These are phyloP conservation scores for Tetrapisispora fleetii DNA, from an alignment of 805 yeast genomes.

Conservation along the genomic window DNA sequence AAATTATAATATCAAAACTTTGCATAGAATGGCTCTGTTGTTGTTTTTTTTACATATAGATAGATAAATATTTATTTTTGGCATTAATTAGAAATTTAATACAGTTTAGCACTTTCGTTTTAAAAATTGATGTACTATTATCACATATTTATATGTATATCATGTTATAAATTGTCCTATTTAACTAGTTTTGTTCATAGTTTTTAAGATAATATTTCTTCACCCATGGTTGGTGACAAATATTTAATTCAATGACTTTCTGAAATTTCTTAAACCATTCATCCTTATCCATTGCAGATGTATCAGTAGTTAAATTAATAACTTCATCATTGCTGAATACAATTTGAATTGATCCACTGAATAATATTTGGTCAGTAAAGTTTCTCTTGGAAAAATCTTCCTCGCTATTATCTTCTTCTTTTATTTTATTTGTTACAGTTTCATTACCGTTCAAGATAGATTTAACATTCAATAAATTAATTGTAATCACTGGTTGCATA, in stretches of 20 bases:
- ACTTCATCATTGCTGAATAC: slow-evolving; percentile 71
- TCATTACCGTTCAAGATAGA: slow-evolving; percentile 30
- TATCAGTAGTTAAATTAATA: slow-evolving; percentile 77
- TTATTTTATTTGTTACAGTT: slow-evolving; percentile 3
- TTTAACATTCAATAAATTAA: slow-evolving; percentile 62
- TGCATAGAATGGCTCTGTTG: not conserved
- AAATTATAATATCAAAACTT: not conserved
- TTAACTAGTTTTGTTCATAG: not conserved
- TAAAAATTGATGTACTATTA: not conserved
- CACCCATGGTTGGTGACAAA: slow-evolving; percentile 56
- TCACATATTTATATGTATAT: not conserved
- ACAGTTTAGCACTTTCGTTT: not conserved
- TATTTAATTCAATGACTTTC: slow-evolving; percentile 44
- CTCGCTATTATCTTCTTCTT: slow-evolving; percentile 11
- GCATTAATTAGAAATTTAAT: not conserved
- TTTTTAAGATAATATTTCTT: slow-evolving; percentile 27
- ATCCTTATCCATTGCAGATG: slow-evolving; percentile 42
- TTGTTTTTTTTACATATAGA: not conserved
- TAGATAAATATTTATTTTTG: not conserved
- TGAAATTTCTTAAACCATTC: slow-evolving; percentile 59
- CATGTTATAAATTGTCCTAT: not conserved
- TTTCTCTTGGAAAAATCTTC: slow-evolving; percentile 36
- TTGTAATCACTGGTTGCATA: slow-evolving; percentile 60
- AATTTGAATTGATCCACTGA: slow-evolving; percentile 68
- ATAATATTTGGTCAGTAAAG: slow-evolving; percentile 59